phyloP scores from a whole-genome alignment of 163 green algal genomes.

The Chlorella variabilis region DNA sequence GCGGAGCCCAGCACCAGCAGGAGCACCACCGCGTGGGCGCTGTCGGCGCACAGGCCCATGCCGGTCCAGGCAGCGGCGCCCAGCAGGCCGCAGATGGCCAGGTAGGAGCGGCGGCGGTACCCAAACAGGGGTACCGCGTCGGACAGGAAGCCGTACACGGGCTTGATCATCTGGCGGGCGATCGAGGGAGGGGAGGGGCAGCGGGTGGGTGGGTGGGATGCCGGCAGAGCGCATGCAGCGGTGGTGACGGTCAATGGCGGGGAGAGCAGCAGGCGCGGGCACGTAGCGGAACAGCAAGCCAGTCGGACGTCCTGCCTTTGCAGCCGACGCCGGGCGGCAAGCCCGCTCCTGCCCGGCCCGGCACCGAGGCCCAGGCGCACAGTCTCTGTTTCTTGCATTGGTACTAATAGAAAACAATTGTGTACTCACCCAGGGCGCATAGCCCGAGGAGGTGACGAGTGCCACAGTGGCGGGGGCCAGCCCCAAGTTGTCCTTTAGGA shows the following conservation, averaged over 20 bases:
- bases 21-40: conserved; percentile 43
- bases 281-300: no score
- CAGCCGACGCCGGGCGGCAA: no score
- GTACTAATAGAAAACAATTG: no score
- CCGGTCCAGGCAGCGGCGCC: conserved; percentile 61
- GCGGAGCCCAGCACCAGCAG: conserved; percentile 71
- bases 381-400: no score
- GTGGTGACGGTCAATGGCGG: no score
- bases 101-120: conserved; percentile 87
- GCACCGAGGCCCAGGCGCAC: no score
- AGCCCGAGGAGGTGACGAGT: conserved; percentile 16
- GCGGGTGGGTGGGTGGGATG: background rate
- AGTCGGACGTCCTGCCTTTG: no score
- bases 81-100: conserved; percentile 78
- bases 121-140: conserved; percentile 93
- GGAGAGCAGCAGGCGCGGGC: no score
- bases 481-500: conserved; percentile 92
- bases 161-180: conserved; percentile 73
- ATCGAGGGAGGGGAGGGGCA: no score
- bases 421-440: conserved; percentile 35
- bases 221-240: no score
- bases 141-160: conserved; percentile 93
- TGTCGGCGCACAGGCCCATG: conserved; percentile 62
- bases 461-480: conserved; percentile 79
- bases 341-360: no score